Percentiles rank a stretch among this genome's conserved stretches.
Evolutionary conservation across 768 basidiomycete species (phyloP).

Genomic region (Lentinus tigrinus): DNA sequence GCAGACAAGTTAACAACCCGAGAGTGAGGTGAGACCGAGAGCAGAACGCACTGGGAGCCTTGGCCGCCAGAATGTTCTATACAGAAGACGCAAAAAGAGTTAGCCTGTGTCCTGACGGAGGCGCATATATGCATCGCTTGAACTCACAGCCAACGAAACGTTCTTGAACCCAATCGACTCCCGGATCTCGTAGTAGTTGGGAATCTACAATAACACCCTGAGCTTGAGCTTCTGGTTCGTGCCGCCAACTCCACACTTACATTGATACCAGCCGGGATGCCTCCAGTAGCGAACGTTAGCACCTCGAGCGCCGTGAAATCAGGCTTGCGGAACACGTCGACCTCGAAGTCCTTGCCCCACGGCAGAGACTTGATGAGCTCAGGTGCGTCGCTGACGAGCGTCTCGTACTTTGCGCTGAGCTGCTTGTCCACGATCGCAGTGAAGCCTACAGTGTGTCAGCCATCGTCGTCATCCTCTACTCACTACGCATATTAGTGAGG

Average conservation of each 20-base stretch:
- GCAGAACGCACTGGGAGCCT: constrained; percentile 63
- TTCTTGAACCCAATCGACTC: constrained; percentile 87
- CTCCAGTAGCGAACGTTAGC: constrained; percentile 79
- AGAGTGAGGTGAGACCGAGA: background rate
- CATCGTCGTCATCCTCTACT: background rate
- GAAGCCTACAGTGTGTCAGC: constrained; percentile 52
- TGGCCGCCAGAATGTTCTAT: constrained; percentile 84
- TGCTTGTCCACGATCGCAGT: constrained; percentile 87
- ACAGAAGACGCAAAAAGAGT: background rate
- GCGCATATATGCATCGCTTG: too few species aligned
- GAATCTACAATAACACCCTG: background rate
- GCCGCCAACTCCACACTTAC: constrained; percentile 45
- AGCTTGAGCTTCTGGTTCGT: background rate
- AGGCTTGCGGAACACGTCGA: constrained; percentile 72
- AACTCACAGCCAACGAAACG: constrained; percentile 74
- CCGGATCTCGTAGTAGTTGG: constrained; percentile 82
- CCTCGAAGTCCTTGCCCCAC: constrained; percentile 61
- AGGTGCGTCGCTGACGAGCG: constrained; percentile 72
- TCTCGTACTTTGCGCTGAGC: constrained; percentile 79
- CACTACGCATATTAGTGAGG: background rate
- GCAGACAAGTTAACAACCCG: background rate
- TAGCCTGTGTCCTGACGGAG: too few species aligned
- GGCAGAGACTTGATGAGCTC: constrained; percentile 78
- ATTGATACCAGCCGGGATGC: constrained; percentile 88
- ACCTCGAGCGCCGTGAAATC: constrained; percentile 88